Percentiles rank a stretch among this genome's conserved stretches.
Conservation (phyloP, 257 asterid genomes). For the Nicotiana undulata region DNA sequence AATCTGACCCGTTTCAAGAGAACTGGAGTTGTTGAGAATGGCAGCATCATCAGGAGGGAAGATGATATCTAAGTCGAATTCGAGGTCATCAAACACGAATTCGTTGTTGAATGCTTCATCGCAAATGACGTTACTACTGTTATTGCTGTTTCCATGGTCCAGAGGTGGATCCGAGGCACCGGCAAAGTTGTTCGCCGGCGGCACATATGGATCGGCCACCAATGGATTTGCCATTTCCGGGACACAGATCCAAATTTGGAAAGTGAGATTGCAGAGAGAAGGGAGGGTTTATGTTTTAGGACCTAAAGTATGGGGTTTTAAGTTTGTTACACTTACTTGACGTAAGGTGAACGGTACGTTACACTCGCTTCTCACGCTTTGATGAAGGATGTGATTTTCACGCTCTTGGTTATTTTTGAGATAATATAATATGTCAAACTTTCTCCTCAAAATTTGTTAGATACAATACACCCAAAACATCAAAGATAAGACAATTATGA, state of each 20-base stretch:
- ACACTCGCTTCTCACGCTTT: not conserved
- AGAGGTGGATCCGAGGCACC: not conserved
- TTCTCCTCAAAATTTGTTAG: no score
- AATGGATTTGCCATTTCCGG: not conserved
- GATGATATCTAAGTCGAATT: conserved; percentile 50
- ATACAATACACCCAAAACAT: no score
- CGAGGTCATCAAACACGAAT: conserved; percentile 29
- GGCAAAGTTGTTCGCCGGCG: not conserved
- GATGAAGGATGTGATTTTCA: no score
- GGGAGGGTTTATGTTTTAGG: not conserved
- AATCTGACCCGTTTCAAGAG: not conserved
- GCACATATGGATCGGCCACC: not conserved
- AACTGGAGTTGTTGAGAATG: conserved; percentile 21
- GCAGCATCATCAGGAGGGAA: conserved; percentile 24
- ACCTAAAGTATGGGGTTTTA: not conserved
- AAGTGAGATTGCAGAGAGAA: not conserved
- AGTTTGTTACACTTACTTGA: not conserved
- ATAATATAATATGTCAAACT: no score
- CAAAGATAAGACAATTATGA: no score
- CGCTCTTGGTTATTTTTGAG: no score
- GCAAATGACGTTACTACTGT: not conserved
- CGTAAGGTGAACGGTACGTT: not conserved
- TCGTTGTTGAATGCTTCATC: not conserved
- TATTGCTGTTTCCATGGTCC: not conserved
- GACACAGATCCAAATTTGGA: not conserved